Evolutionary conservation across 164 flowering plant species (phyloP), one percentile per base, ranked within the genome.

Genomic region (Umbellularia californica): DNA sequence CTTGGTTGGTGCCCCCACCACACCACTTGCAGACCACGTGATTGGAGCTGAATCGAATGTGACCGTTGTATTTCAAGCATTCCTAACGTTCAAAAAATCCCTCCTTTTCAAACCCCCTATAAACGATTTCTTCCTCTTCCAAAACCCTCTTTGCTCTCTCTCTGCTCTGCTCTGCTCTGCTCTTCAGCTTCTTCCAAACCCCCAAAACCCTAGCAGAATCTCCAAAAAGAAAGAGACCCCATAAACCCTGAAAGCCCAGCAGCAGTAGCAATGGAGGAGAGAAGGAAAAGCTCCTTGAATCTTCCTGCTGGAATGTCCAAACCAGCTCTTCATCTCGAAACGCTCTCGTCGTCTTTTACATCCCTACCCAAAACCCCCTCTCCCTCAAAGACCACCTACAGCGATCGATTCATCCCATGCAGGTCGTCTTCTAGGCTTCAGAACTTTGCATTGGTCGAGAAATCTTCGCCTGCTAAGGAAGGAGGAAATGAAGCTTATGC

Each of bases 381-480:
- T 1, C 85, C 94, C 0, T 88, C 91, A 1, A 89, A 88, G 60
- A 70, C 88, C 0, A 78, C 85, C 19, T 89, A 90, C 79, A 91
- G 99, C 63, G 99, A 95, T 74, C 77, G 99, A 76, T 95, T 95
- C 84, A 95, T 95, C 28, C 99, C 99, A 0, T 92, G 98, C 84
- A 82, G 99, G 82, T 90, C 99, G 0, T 88, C 98, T 15, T 95
- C 99, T 1, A 83, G 99, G 81, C 90, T 95, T 4, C 96, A 95
- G 79, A 85, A 92, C 6, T 95, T 93, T 69, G 93, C 91, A 71
- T 74, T 95, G 52, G 78, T 86, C 17, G 97, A 93, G 62, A 95
- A 92, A 75, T 82, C 86, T 3, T 92, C 99, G 0, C 99, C 98
- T 20, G 90, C 74, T 5, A 91, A 92, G 77, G 95, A 89, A 81